Evolutionary conservation across 2,329 filamentous ascomycete genomes (phyloP).

Genomic region (Claviceps monticola): DNA sequence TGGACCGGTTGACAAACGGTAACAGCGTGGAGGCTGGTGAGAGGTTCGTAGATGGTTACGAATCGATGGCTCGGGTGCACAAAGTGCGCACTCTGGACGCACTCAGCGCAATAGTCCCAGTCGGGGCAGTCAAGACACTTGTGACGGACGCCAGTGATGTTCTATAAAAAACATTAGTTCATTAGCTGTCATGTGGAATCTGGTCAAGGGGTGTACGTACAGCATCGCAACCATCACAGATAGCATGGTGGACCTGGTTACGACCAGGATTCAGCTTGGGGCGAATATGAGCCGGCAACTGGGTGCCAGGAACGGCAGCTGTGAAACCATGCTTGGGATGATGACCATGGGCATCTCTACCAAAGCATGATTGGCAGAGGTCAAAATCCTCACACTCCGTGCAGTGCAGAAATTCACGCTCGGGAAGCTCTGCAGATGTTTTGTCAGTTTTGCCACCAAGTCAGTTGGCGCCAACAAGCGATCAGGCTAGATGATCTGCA

Average conservation of each 20-base stretch:
- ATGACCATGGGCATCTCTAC: slow-evolving; percentile 68
- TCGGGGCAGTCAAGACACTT: slow-evolving; percentile 96
- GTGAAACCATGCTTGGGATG: slow-evolving; percentile 76
- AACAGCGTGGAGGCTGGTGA: slow-evolving; percentile 20
- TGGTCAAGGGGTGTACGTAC: slow-evolving; percentile 14
- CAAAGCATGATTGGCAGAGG: slow-evolving; percentile 73
- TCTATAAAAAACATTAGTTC: slow-evolving; percentile 18
- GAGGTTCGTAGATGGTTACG: slow-evolving; percentile 68
- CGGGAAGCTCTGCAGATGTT: slow-evolving; percentile 44
- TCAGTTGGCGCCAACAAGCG: neutral
- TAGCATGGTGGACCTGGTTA: slow-evolving; percentile 68
- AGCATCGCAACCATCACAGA: slow-evolving; percentile 85
- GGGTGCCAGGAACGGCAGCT: slow-evolving; percentile 49
- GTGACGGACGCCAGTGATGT: slow-evolving; percentile 78
- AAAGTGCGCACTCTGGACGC: slow-evolving; percentile 50
- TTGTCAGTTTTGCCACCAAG: neutral
- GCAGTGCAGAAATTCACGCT: slow-evolving; percentile 77
- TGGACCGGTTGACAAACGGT: slow-evolving; percentile 38
- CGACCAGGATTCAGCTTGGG: slow-evolving; percentile 66
- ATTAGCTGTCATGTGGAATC: too few species aligned
- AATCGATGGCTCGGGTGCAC: slow-evolving; percentile 80
- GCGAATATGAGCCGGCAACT: slow-evolving; percentile 46
- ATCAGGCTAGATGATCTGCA: neutral
- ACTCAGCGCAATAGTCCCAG: slow-evolving; percentile 85
- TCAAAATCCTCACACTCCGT: slow-evolving; percentile 78